A percentile compares a stretch with the other conserved stretches of the same genome.
phyloP scores from a whole-genome alignment of 306 rosid genomes.

The Oxytropis ochrocephala region DNA sequence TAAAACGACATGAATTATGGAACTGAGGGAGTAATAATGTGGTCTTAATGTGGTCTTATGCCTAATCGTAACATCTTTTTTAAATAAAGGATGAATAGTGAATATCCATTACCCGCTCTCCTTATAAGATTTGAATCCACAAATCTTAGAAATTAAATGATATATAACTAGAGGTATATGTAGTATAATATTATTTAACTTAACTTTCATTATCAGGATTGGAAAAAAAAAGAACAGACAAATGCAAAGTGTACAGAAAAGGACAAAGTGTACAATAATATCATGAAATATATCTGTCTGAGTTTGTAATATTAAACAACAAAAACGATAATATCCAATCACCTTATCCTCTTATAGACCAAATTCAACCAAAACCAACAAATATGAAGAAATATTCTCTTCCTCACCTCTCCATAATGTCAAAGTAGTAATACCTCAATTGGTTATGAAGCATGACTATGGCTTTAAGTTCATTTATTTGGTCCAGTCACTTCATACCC shows the following conservation, averaged over 20 bases:
- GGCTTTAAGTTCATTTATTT: slow-evolving; percentile 33
- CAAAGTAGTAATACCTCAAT: background rate
- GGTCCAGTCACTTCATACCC: slow-evolving; percentile 25
- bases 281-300: slow-evolving; percentile 20
- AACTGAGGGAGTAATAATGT: no score
- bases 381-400: background rate
- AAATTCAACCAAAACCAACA: slow-evolving; percentile 17
- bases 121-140: no score
- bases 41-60: no score
- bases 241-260: background rate
- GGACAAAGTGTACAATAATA: slow-evolving; percentile 15
- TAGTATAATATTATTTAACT: no score
- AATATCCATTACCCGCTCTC: no score
- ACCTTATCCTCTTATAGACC: slow-evolving; percentile 27
- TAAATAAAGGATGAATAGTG: no score
- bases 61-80: no score
- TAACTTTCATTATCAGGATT: no score
- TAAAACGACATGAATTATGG: no score
- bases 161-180: no score
- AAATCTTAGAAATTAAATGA: no score
- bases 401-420: background rate
- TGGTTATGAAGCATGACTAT: slow-evolving; percentile 28
- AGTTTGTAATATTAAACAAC: background rate
- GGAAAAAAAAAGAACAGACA: background rate
- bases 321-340: background rate